These are phyloP conservation scores for Lecanicillium sp. DNA, from an alignment of 2,329 filamentous ascomycete species.

Conservation along the genomic window DNA sequence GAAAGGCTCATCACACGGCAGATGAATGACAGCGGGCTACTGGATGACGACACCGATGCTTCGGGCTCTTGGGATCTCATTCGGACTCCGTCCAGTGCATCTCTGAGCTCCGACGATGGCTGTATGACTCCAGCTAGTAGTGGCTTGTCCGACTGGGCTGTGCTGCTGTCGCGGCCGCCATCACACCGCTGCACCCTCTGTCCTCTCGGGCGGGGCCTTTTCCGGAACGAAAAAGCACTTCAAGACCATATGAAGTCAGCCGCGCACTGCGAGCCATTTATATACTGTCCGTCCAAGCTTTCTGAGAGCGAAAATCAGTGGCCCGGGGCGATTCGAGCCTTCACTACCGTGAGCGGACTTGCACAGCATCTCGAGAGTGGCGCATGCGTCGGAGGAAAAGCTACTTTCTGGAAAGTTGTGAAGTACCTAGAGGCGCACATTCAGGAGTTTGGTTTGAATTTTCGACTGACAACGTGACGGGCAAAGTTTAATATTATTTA, in stretches of 20 bases:
- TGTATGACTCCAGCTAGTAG: too few species aligned
- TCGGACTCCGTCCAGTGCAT: too few species aligned
- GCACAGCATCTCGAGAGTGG: slow-evolving; percentile 11
- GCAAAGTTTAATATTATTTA: too few species aligned
- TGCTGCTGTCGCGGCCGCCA: background rate
- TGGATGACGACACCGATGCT: too few species aligned
- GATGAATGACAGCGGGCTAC: too few species aligned
- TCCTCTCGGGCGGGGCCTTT: background rate
- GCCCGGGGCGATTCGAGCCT: background rate
- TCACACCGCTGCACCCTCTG: slow-evolving; percentile 1
- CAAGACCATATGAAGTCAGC: background rate
- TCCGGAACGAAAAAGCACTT: background rate
- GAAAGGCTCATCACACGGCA: too few species aligned
- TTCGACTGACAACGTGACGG: too few species aligned
- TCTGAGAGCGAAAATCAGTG: background rate
- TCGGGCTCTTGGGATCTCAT: too few species aligned
- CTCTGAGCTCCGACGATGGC: too few species aligned
- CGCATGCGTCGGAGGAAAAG: slow-evolving; percentile 6
- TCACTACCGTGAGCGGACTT: slow-evolving; percentile 10
- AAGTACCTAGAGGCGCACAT: too few species aligned
- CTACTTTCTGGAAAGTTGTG: slow-evolving; percentile 2
- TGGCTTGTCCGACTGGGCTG: too few species aligned
- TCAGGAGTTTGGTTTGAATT: too few species aligned
- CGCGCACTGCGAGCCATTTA: background rate
- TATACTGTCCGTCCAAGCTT: background rate